These are phyloP conservation scores for Leishmania tropica DNA, from an alignment of 208 protist species.

Conservation along the genomic window DNA sequence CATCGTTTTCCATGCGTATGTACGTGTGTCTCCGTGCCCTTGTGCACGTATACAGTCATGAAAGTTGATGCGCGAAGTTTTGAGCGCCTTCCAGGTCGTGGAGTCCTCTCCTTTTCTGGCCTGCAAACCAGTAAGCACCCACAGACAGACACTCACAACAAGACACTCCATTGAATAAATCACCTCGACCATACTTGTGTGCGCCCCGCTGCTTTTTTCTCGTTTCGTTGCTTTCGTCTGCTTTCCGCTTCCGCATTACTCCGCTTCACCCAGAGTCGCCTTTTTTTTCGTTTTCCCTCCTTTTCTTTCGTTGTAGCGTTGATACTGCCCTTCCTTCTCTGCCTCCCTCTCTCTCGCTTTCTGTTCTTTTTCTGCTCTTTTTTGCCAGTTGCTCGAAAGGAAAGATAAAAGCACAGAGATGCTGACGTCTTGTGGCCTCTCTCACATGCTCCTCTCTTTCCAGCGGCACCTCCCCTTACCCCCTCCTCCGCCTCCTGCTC, in stretches of 20 bases:
- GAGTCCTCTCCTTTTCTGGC: background rate
- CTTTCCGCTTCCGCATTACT: background rate
- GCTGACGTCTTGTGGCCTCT: background rate
- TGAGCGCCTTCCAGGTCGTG: background rate
- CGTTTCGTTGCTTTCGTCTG: background rate
- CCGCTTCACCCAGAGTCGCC: too few species aligned
- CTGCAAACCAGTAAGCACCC: background rate
- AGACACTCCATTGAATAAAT: background rate
- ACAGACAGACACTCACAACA: background rate
- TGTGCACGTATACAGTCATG: too few species aligned
- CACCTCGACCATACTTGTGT: background rate
- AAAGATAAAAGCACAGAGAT: background rate
- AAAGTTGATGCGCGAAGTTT: too few species aligned
- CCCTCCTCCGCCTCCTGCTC: background rate
- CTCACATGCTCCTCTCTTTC: background rate
- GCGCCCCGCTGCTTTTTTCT: background rate
- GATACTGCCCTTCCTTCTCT: background rate
- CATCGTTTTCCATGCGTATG: too few species aligned
- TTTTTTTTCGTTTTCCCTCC: background rate
- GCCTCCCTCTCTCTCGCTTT: background rate
- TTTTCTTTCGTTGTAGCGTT: background rate
- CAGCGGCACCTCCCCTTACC: background rate
- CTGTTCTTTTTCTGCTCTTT: background rate
- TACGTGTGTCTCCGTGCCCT: too few species aligned
- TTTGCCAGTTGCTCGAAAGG: background rate